Conservation (phyloP, 176 grass and related monocot genomes). For the Microstegium vimineum region DNA sequence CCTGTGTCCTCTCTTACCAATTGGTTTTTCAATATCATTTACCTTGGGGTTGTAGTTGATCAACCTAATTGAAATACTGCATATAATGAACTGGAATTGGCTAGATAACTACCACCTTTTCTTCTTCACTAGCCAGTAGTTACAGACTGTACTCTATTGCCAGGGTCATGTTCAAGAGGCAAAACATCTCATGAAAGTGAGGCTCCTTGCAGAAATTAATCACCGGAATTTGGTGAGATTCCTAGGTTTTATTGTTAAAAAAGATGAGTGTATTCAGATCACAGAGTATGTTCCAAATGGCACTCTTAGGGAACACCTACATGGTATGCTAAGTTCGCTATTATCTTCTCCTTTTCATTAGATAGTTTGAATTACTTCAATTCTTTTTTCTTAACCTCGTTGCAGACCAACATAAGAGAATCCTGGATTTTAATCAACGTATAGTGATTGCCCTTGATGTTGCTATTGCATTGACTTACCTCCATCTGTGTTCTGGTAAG, state of each 20-base stretch:
- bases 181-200: conserved; percentile 34
- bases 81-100: neutral
- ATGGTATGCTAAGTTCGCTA: conserved; percentile 53
- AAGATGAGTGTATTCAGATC: conserved; percentile 60
- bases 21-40: neutral
- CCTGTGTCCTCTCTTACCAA: neutral
- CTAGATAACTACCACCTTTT: neutral
- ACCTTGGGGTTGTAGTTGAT: neutral
- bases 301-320: conserved; percentile 59
- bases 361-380: neutral
- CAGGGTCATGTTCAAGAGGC: conserved; percentile 37
- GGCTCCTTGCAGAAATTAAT: conserved; percentile 51
- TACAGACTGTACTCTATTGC: conserved; percentile 9
- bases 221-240: conserved; percentile 60
- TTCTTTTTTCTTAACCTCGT: conserved; percentile 6
- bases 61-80: neutral
- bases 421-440: conserved; percentile 56
- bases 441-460: conserved; percentile 75
- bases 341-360: neutral
- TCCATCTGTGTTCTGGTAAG: conserved; percentile 64
- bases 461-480: conserved; percentile 74
- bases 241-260: conserved; percentile 43
- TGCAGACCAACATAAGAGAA: conserved; percentile 36
- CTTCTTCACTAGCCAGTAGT: neutral
- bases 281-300: conserved; percentile 68